Evolutionary conservation across 176 grass and related monocot genomes (phyloP).

Genomic region (Paspalum vaginatum): DNA sequence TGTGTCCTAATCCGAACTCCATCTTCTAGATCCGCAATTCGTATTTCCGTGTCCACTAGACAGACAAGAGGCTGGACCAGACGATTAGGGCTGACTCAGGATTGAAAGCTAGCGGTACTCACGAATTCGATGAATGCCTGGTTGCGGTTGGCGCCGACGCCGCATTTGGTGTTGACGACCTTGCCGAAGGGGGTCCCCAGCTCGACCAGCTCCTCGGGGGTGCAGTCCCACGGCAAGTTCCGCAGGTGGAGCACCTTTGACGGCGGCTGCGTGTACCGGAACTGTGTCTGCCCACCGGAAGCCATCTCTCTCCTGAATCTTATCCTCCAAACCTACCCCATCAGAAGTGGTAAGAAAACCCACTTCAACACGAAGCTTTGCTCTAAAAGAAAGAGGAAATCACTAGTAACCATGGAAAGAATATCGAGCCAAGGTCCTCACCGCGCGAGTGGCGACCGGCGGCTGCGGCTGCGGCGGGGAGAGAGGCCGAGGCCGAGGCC

Average conservation of each 20-base stretch:
- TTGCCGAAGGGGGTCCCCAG: conserved; percentile 89
- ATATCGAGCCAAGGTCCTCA: neutral
- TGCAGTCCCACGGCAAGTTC: conserved; percentile 94
- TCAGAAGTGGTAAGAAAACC: neutral
- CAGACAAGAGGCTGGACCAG: neutral
- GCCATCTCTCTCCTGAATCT: conserved; percentile 55
- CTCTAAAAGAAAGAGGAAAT: neutral
- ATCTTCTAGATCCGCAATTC: neutral
- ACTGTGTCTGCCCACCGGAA: conserved; percentile 75
- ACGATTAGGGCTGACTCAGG: neutral
- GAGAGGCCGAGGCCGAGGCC: conserved; percentile 34
- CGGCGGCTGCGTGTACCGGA: conserved; percentile 84
- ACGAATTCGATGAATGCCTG: conserved; percentile 97
- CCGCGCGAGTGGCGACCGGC: conserved; percentile 4
- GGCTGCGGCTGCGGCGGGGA: neutral
- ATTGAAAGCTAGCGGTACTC: conserved; percentile 35
- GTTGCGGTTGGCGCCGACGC: conserved; percentile 91
- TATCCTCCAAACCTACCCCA: conserved; percentile 26
- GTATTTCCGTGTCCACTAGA: neutral
- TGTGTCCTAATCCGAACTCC: neutral
- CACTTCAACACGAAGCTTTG: neutral
- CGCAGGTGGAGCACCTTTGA: conserved; percentile 96
- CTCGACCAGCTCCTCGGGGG: conserved; percentile 83
- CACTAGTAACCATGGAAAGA: neutral
- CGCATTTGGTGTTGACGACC: conserved; percentile 94